Base-by-base conservation (phyloP, 805 yeast species). In the Saccharomycopsis fodiens region DNA sequence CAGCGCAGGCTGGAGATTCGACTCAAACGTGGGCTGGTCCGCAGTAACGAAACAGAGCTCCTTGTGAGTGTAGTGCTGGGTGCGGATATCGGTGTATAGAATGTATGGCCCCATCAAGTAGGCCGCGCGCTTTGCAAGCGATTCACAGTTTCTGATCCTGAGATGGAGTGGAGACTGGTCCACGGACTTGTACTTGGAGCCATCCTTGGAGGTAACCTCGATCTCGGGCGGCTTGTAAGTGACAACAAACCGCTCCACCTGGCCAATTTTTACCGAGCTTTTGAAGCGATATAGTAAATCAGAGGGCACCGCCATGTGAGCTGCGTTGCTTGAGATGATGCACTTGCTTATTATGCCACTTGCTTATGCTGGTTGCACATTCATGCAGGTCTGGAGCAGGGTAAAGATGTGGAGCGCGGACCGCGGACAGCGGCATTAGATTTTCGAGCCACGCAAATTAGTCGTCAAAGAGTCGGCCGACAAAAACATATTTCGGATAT, bases 1-100 rank as follows among this genome's bases (percentile, higher is more conserved):
- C 56, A 82, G 87, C 4, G 84, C 85, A 0, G 94, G 82, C 37
- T 73, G 72, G 27, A 85, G 55, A 57, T 79, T 85, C 0, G 91
- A 82, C 55, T 83, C 87, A 57, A 72, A 85, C 22, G 65, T 65
- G 0, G 95, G 95, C 54, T 82, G 88, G 57, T 85, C 89, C 0
- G 85, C 86, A 2, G 89, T 78, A 12, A 82, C 70, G 55, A 80
- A 80, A 50, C 76, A 70, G 17, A 62, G 54, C 45, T 70, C 63
- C 3, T 72, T 62, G 47, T 72, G 78, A 40, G 74, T 69, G 55
- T 72, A 85, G 5, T 75, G 80, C 2, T 59, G 68, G 0, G 78
- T 64, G 42, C 78, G 63, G 29, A 85, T 75, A 60, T 85, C 94
- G 34, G 77, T 82, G 57, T 85, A 85, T 1, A 85, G 55, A n/a